Evolutionary conservation across 1,139 yeast genomes (phyloP), one percentile per base, ranked within the genome.

Genomic region (Pichia cactophila): DNA sequence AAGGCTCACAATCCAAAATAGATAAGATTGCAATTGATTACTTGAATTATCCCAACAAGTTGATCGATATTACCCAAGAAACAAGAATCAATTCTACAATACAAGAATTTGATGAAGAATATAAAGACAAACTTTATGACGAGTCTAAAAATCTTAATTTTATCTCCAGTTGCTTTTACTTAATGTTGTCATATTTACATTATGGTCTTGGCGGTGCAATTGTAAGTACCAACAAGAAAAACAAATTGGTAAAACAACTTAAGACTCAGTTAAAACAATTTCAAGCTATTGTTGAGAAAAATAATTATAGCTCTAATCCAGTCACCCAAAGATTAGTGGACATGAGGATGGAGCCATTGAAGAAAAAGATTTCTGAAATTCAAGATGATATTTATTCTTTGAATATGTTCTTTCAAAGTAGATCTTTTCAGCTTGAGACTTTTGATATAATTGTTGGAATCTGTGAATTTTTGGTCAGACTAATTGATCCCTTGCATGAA

Each of bases 201-300:
- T 94, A 86, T 66, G 99, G 97, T 43, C 70, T 88, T 41, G 95
- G 95, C 35, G 97, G 97, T 45, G 69, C 86, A 0, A 69, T 75
- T 48, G 73, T 81, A 44, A 75, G 76, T 44, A 80, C 78, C 55
- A 80, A 79, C 47, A 75, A 82, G 51, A 62, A 81, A 40, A 74
- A 77, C 51, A 71, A 72, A 41, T 72, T 72, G 49, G 69, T 80
- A 39, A 77, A 80, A 47, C 82, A 79, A 54, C 56, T 76, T 36
- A 72, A 75, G 45, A 74, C 73, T 53, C 77, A 83, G 51, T 61
- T 83, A 20, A 77, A 74, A 7, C 73, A 69, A 60, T 59, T 80
- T 17, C 72, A 73, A 53, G 63, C 67, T 42, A 67, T 70, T 51
- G 41, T 63, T 10, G 51, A 44, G 14, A 43, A 47, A 1, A 47